Evolutionary conservation across 495 filamentous ascomycete genomes (phyloP).

Genomic region (Halenospora varia): DNA sequence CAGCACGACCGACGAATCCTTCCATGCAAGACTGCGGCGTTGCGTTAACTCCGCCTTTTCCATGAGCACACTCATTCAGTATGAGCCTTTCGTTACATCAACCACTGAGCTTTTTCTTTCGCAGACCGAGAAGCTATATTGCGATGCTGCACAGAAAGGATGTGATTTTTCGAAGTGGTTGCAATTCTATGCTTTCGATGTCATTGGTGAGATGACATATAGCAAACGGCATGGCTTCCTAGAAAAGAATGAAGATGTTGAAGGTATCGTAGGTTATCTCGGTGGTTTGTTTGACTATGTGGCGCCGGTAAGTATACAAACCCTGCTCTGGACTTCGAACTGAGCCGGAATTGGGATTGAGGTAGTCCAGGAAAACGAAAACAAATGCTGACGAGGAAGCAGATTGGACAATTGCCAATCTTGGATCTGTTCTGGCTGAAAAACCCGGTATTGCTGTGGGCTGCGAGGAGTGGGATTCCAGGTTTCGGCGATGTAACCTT

Average conservation of each 20-base stretch:
- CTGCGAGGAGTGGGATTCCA: slow-evolving; percentile 45
- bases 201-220: slow-evolving; percentile 67
- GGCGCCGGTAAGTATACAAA: no score
- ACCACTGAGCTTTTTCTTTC: slow-evolving; percentile 59
- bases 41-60: slow-evolving; percentile 70
- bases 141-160: slow-evolving; percentile 37
- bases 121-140: slow-evolving; percentile 59
- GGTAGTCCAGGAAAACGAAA: no score
- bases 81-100: slow-evolving; percentile 70
- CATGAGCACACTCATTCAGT: slow-evolving; percentile 66
- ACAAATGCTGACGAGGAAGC: no score
- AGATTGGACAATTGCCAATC: slow-evolving; percentile 59
- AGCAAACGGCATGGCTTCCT: slow-evolving; percentile 60
- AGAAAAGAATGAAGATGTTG: slow-evolving; percentile 58
- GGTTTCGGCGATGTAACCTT: slow-evolving; percentile 52
- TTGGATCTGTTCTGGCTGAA: slow-evolving; percentile 59
- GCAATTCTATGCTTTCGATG: slow-evolving; percentile 77
- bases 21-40: slow-evolving; percentile 65
- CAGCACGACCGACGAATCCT: slow-evolving; percentile 68
- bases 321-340: no score
- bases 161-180: slow-evolving; percentile 72
- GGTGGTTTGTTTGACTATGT: slow-evolving; percentile 53
- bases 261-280: slow-evolving; percentile 55
- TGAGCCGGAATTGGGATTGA: no score
- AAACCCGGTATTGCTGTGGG: slow-evolving; percentile 52